Evolutionary conservation across 2,329 filamentous ascomycete species (phyloP), one percentile per base, ranked within the genome.

Genomic region (Hymenoscyphus fraxineus): DNA sequence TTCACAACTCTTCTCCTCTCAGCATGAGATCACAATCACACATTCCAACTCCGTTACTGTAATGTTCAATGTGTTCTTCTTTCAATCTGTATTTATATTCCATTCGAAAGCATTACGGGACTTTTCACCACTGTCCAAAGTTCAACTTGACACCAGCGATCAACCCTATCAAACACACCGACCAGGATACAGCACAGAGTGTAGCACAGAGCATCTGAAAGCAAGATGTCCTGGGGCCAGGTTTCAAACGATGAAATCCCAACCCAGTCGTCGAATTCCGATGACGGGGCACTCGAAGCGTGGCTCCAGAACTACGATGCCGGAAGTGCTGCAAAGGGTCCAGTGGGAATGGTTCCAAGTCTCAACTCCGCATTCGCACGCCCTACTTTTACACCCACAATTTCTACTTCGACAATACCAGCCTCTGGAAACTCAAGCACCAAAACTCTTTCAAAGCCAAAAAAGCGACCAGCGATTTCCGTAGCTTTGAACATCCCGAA

Each of bases 271-370:
- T 13, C 19, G n/a, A 54, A 27, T 4, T 54, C 19, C 47, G 47
- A 27, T 27, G 19, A 22, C 19, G 9, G 47, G 47, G 38, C 58
- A 10, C 39, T 59, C 12, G 58, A 59, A 59, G 41, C 58, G 39
- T 59, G 58, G 58, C 58, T 59, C 31, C 16, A 31, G 9, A 59
- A 59, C 39, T 59, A 59, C 58, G 58, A 59, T 44, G 22, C 38
- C 15, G 38, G 39, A 40, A 41, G 44, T 15, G 22, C 58, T 41
- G 10, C 58, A 47, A 31, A n/a, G 19, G 40, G n/a, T n/a, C 22
- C 38, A 22, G 39, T n/a, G 12, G 39, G 22, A 22, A 31, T 41
- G n/a, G 22, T 19, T 19, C 40, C 58, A 31, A 41, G 39, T 41
- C 15, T 59, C 15, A 19, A 38, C 27, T 59, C 38, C 6, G 58